Percentiles rank a stretch among this genome's conserved stretches.
Conservation (phyloP, 192 early-diverging fungal species). For the Phlyctochytrium bullatum region DNA sequence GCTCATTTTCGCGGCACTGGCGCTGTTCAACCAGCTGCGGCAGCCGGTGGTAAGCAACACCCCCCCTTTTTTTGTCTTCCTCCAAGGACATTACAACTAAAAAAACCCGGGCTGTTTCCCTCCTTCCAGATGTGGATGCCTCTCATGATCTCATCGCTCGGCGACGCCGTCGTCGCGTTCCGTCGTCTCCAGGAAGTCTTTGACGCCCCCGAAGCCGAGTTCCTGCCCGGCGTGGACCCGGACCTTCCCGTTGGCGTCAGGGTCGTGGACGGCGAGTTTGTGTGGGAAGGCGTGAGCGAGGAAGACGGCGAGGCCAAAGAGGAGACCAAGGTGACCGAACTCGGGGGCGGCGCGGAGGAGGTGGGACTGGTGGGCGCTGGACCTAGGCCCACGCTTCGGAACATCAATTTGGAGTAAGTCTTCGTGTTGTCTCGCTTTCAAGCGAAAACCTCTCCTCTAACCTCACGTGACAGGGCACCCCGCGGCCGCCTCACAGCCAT, state of each 20-base stretch:
- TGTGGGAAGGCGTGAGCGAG: conserved; percentile 46
- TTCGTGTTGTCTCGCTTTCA: not conserved
- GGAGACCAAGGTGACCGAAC: not conserved
- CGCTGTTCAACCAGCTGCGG: conserved; percentile 17
- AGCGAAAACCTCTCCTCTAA: not conserved
- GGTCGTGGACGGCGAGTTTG: conserved; percentile 54
- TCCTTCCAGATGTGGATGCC: conserved; percentile 59
- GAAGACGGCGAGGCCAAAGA: not conserved
- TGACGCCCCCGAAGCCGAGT: conserved; percentile 58
- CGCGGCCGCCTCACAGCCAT: conserved; percentile 43
- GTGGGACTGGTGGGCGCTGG: not conserved
- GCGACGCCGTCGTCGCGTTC: conserved; percentile 51
- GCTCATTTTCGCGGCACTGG: conserved; percentile 42
- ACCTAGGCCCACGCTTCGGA: conserved; percentile 24
- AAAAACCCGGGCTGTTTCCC: too few species aligned
- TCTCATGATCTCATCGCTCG: conserved; percentile 36
- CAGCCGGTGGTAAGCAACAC: not conserved
- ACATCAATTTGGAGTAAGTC: conserved; percentile 29
- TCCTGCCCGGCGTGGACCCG: conserved; percentile 37
- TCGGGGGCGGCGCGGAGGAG: not conserved
- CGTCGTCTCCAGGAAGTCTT: conserved; percentile 48
- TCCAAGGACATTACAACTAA: too few species aligned
- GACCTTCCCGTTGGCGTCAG: conserved; percentile 44
- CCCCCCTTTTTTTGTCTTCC: too few species aligned
- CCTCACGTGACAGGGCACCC: not conserved